A percentile compares a stretch with the other conserved stretches of the same genome.
phyloP scores from a whole-genome alignment of 345 rosid species.

The Corchorus olitorius region DNA sequence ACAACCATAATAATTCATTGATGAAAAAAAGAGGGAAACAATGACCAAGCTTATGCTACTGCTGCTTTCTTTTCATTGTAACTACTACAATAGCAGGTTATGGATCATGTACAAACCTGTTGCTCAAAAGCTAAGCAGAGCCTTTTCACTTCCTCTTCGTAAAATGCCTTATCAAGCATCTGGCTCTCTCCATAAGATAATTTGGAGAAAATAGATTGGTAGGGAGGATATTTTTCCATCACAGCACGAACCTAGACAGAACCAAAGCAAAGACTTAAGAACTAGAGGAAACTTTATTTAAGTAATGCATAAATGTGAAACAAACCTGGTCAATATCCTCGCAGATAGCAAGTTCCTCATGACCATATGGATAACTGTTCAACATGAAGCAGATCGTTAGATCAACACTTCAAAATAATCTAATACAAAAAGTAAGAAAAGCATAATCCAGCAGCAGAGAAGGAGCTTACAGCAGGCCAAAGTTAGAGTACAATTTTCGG shows the following conservation, averaged over 20 bases:
- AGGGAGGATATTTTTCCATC: constrained; percentile 95
- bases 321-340: constrained; percentile 90
- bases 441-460: constrained; percentile 1
- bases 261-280: constrained; percentile 12
- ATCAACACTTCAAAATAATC: not conserved
- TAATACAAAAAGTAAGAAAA: not conserved
- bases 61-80: not conserved
- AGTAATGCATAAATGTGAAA: constrained; percentile 1
- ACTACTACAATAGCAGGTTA: not conserved
- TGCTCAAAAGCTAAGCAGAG: constrained; percentile 96
- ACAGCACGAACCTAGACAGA: constrained; percentile 76
- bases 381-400: constrained; percentile 23
- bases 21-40: not conserved
- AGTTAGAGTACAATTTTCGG: constrained; percentile 87
- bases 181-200: constrained; percentile 96
- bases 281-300: constrained; percentile 3
- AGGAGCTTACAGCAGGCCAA: constrained; percentile 83
- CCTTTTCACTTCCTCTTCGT: constrained; percentile 98
- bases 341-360: constrained; percentile 85
- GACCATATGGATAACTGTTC: constrained; percentile 78
- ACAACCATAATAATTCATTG: not conserved
- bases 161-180: constrained; percentile 97
- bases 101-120: constrained; percentile 56
- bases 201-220: constrained; percentile 83
- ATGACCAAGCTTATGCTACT: not conserved